These are phyloP conservation scores for Epichloe festucae DNA, from an alignment of 2,329 filamentous ascomycete genomes.

Conservation along the genomic window DNA sequence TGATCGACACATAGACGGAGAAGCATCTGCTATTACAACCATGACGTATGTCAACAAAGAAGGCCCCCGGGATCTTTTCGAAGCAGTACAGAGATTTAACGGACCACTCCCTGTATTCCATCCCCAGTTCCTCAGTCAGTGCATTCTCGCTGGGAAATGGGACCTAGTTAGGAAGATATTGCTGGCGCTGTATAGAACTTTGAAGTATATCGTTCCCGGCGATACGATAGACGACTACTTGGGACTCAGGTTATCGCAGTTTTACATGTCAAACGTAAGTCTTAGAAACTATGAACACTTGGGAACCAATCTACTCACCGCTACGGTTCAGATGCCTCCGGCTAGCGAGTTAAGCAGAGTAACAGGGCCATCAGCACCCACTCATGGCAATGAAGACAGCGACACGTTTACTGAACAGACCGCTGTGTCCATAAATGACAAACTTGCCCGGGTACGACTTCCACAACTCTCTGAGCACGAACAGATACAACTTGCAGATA, in stretches of 20 bases:
- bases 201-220: slow-evolving; percentile 75
- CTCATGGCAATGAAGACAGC: slow-evolving; percentile 32
- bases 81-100: slow-evolving; percentile 72
- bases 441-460: slow-evolving; percentile 60
- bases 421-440: slow-evolving; percentile 59
- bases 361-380: slow-evolving; percentile 25
- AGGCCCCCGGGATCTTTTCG: slow-evolving; percentile 58
- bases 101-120: slow-evolving; percentile 83
- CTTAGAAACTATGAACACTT: too few relatives aligned
- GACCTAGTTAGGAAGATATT: slow-evolving; percentile 59
- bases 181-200: slow-evolving; percentile 54
- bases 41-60: slow-evolving; percentile 35
- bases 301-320: not conserved
- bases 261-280: slow-evolving; percentile 5
- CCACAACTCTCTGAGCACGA: slow-evolving; percentile 73
- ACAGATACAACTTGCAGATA: slow-evolving; percentile 74
- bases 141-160: slow-evolving; percentile 68
- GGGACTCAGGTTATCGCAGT: slow-evolving; percentile 30
- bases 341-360: slow-evolving; percentile 15
- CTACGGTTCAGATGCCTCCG: not conserved
- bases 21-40: slow-evolving; percentile 43
- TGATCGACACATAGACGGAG: slow-evolving; percentile 58
- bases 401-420: slow-evolving; percentile 57
- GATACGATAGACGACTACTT: slow-evolving; percentile 71
- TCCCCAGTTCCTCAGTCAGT: slow-evolving; percentile 79